Conservation (phyloP, 305 asterid species). For the Withania somnifera region DNA sequence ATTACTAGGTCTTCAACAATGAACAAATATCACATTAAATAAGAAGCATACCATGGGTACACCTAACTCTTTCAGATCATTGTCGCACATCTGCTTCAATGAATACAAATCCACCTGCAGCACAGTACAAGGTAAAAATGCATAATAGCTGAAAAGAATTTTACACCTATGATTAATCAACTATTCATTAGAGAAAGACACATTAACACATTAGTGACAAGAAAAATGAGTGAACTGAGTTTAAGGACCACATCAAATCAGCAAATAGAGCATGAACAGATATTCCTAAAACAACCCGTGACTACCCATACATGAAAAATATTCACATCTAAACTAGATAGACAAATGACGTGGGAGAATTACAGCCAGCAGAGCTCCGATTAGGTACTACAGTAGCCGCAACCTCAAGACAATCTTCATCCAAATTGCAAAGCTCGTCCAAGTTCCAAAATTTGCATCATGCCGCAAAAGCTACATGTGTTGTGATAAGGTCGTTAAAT, state of each 20-base stretch:
- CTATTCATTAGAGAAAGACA: background rate
- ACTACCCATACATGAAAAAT: background rate
- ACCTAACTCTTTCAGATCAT: conserved; percentile 83
- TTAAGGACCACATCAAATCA: background rate
- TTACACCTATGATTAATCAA: background rate
- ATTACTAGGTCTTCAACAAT: background rate
- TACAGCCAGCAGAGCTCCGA: background rate
- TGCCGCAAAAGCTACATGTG: background rate
- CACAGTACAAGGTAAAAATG: background rate
- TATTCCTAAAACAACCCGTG: background rate
- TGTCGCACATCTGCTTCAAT: conserved; percentile 79
- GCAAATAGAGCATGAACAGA: background rate
- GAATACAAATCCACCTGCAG: conserved; percentile 90
- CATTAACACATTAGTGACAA: conserved; percentile 3
- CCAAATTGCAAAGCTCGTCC: background rate
- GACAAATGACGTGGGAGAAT: background rate
- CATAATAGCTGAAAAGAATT: background rate
- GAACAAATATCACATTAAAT: background rate
- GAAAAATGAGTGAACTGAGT: background rate
- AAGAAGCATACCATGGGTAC: conserved; percentile 68
- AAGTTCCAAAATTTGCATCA: background rate
- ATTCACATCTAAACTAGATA: background rate
- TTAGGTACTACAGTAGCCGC: background rate
- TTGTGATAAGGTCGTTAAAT: background rate
- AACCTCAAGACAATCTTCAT: background rate